Evolutionary conservation across 345 rosid genomes (phyloP).

Genomic region (Linum trigynum): DNA sequence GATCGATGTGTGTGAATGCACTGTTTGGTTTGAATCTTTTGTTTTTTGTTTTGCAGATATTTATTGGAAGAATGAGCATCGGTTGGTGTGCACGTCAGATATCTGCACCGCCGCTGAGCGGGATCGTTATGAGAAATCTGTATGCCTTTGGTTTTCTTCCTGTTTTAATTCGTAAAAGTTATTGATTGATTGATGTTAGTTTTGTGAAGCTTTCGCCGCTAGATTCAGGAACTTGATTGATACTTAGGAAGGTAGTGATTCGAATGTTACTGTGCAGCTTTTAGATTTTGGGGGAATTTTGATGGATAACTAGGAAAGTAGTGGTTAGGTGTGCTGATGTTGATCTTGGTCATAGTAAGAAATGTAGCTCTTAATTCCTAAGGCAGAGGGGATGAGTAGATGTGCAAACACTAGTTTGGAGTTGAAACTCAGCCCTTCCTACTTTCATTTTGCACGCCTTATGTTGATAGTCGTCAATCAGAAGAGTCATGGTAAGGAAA

Average conservation of each 20-base stretch:
- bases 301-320: too few species aligned
- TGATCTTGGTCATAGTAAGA: too few species aligned
- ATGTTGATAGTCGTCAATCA: too few species aligned
- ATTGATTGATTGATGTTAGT: neutral
- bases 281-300: too few species aligned
- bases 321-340: too few species aligned
- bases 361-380: too few species aligned
- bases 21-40: neutral
- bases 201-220: neutral
- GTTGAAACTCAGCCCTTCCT: too few species aligned
- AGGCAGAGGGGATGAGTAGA: too few species aligned
- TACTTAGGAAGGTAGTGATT: neutral
- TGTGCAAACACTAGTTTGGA: too few species aligned
- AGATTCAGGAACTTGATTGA: neutral
- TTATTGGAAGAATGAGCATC: constrained; percentile 87
- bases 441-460: too few species aligned
- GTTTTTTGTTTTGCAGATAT: constrained; percentile 34
- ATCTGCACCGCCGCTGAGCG: constrained; percentile 74
- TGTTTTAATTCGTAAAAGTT: neutral
- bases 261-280: too few species aligned
- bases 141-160: constrained; percentile 17
- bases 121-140: constrained; percentile 80
- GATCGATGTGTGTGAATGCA: neutral
- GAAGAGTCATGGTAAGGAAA: too few species aligned
- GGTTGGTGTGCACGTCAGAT: constrained; percentile 63